Conservation (phyloP, 2,329 filamentous ascomycete species). For the Sporothrix curviconia region DNA sequence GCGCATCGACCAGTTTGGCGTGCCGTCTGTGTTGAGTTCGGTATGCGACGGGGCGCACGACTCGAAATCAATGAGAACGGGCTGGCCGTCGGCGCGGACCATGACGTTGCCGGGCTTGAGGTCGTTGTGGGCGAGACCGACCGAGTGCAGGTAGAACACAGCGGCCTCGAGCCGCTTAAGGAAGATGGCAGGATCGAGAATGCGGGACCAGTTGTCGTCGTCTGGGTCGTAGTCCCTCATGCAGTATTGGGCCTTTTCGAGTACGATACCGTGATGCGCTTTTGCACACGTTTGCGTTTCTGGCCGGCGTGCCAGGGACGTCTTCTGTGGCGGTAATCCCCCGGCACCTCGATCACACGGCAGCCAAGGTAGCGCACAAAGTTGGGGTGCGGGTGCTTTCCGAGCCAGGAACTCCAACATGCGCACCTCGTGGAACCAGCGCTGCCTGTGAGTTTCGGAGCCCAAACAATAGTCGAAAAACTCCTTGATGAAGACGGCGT, state of each 20-base stretch:
- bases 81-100: not conserved
- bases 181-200: not conserved
- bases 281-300: not conserved
- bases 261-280: not conserved
- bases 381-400: not conserved
- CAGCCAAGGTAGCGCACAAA: not conserved
- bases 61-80: constrained; percentile 2
- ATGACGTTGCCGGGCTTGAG: not conserved
- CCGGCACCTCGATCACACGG: not conserved
- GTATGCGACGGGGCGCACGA: not conserved
- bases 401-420: not conserved
- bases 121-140: not conserved
- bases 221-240: not conserved
- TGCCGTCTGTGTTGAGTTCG: not conserved
- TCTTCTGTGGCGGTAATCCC: too few relatives aligned
- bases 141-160: not conserved
- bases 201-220: not conserved
- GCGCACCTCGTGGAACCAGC: not conserved
- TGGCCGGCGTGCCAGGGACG: not conserved
- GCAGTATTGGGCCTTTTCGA: not conserved
- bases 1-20: not conserved
- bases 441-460: too few relatives aligned
- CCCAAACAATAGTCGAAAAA: not conserved
- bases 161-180: not conserved
- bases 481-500: not conserved